phyloP scores from a whole-genome alignment of 2,329 filamentous ascomycete species.

The Ophiostoma sp. region DNA sequence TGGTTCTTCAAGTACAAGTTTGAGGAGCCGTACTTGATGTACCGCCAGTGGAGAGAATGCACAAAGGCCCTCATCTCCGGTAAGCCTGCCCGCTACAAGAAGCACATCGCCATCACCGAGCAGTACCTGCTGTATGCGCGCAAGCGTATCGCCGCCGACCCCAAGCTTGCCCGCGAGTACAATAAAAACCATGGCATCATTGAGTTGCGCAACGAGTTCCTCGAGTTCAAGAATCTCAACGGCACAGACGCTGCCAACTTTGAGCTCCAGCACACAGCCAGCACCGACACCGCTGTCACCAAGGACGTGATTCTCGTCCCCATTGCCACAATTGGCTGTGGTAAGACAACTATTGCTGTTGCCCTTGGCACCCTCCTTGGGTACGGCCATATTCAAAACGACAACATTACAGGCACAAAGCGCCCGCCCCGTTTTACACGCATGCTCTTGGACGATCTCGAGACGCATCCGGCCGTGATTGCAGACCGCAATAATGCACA shows the following conservation, averaged over 20 bases:
- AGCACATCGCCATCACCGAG: slow-evolving; percentile 83
- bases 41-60: slow-evolving; percentile 95
- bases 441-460: slow-evolving; percentile 60
- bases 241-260: slow-evolving; percentile 81
- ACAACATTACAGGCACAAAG: slow-evolving; percentile 79
- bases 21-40: slow-evolving; percentile 97
- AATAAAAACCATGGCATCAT: slow-evolving; percentile 93
- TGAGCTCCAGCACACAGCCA: slow-evolving; percentile 54
- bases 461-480: slow-evolving; percentile 65
- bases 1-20: slow-evolving; percentile 99
- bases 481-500: slow-evolving; percentile 95
- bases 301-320: slow-evolving; percentile 77
- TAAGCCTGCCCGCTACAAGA: slow-evolving; percentile 70
- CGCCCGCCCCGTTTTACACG: slow-evolving; percentile 74
- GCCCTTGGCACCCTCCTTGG: slow-evolving; percentile 76
- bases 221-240: slow-evolving; percentile 75
- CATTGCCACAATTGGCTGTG: slow-evolving; percentile 89
- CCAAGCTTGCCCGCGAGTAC: slow-evolving; percentile 64
- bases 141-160: slow-evolving; percentile 63
- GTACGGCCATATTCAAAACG: slow-evolving; percentile 94
- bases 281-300: slow-evolving; percentile 50
- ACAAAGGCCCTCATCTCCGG: slow-evolving; percentile 82
- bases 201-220: slow-evolving; percentile 77
- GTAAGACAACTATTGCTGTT: slow-evolving; percentile 88
- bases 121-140: slow-evolving; percentile 83